Evolutionary conservation across 768 basidiomycete genomes (phyloP), one percentile per base, ranked within the genome.

Genomic region (Boletus vinaceobasis): DNA sequence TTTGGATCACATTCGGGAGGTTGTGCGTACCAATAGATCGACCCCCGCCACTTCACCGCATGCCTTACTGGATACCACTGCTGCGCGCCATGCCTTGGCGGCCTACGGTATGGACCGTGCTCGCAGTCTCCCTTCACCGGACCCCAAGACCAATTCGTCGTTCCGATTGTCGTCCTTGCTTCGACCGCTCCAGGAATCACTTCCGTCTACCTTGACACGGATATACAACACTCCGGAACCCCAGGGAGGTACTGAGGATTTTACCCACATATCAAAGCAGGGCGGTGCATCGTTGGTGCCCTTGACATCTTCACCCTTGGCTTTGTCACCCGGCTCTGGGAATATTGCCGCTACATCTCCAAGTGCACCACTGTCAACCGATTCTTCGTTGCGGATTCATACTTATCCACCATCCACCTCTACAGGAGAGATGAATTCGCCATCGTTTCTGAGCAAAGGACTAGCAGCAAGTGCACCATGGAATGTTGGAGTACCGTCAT

Each of bases 361-460:
- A 14, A 48, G 53, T 36, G 57, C 17, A 52, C 31, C 17, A 52
- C 31, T 52, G 15, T 46, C 57, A 43, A 48, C 38, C 71, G 76
- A 43, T 68, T 70, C 63, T 29, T 61, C 65, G 27, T 56, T 59
- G 47, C 66, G 62, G n/a, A 79, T 78, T 61, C 88, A 90, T 77
- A 90, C 89, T 69, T 91, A 91, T 76, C 89, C 89, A 55, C 89
- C 89, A 44, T 85, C 87, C 61, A 77, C 81, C 72, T 77, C 78
- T 64, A 67, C 66, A 69, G 77, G 79, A 62, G 73, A 81, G 72
- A 60, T 73, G 54, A 71, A 71, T 71, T 74, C 75, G 31, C 13
- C 55, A 37, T 56, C 60, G n/a, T 58, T 38, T 42, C 58, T 77
- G 74, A 63, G 74, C 73, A 75, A 80, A 75, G 75, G 80, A 76